Percentiles rank a stretch among this genome's conserved stretches.
These are phyloP conservation scores for Plenodomus lindquistii DNA, from an alignment of 2,329 filamentous ascomycete species.

Conservation along the genomic window DNA sequence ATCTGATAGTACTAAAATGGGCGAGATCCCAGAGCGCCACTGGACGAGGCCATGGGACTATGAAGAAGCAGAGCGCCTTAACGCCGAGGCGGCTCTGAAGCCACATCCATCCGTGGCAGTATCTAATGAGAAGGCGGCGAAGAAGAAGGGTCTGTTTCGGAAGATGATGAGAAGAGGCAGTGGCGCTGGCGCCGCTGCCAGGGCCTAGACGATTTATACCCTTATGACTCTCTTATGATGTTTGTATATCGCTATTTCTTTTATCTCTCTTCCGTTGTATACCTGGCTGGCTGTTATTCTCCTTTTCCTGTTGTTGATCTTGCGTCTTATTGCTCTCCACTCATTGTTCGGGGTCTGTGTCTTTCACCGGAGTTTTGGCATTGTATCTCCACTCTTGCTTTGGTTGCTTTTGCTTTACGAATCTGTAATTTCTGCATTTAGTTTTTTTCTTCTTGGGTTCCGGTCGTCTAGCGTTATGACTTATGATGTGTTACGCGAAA, in stretches of 20 bases:
- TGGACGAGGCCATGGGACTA: constrained; percentile 51
- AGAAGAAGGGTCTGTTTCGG: constrained; percentile 3
- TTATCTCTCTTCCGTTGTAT: neutral
- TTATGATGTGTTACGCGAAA: neutral
- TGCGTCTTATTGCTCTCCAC: neutral
- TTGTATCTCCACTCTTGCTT: neutral
- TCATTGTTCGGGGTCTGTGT: neutral
- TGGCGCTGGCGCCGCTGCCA: neutral
- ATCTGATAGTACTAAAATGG: constrained; percentile 53
- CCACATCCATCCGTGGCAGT: constrained; percentile 9
- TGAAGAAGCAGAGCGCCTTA: constrained; percentile 47
- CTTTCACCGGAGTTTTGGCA: neutral
- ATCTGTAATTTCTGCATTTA: neutral
- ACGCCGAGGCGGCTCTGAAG: constrained; percentile 41
- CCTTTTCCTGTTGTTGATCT: neutral
- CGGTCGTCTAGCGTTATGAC: neutral
- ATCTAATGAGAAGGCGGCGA: constrained; percentile 7
- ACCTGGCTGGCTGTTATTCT: neutral
- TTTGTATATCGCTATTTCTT: neutral
- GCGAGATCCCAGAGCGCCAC: constrained; percentile 52
- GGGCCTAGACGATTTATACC: neutral
- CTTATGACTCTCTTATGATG: neutral
- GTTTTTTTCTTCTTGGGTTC: neutral
- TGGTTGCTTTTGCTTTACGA: neutral
- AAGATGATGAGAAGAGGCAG: neutral